Evolutionary conservation across 306 rosid genomes (phyloP).

Genomic region (Mimosa pudica): DNA sequence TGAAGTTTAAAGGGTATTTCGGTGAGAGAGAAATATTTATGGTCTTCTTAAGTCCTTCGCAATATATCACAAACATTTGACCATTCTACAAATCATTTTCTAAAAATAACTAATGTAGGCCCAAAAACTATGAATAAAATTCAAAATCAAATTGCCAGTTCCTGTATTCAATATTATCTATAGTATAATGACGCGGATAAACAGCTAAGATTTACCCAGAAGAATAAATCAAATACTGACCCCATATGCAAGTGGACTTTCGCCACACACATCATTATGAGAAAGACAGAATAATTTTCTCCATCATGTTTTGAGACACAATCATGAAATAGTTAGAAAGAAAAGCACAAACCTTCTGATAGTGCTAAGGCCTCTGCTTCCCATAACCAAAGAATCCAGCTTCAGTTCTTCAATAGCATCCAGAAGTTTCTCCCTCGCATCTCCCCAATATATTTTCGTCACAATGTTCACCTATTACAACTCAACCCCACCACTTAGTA

Average conservation of each 20-base stretch:
- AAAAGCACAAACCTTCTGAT: slow-evolving; percentile 53
- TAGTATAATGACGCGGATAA: not conserved
- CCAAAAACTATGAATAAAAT: not conserved
- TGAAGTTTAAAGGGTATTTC: not conserved
- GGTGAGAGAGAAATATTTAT: not conserved
- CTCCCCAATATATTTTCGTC: slow-evolving; percentile 88
- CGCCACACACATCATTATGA: not conserved
- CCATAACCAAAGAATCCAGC: slow-evolving; percentile 79
- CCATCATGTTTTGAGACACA: not conserved
- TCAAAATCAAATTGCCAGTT: not conserved
- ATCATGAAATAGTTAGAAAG: not conserved
- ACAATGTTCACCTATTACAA: slow-evolving; percentile 51
- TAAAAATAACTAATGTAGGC: not conserved
- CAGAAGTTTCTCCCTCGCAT: slow-evolving; percentile 86
- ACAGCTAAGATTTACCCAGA: not conserved
- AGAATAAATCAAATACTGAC: not conserved
- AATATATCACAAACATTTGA: not conserved
- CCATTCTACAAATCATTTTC: not conserved
- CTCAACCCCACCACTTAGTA: not conserved
- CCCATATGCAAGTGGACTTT: not conserved
- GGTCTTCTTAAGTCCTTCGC: not conserved
- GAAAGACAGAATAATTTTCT: not conserved
- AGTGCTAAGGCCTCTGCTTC: slow-evolving; percentile 87
- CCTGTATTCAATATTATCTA: no score
- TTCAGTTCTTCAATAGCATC: slow-evolving; percentile 77